Conservation (phyloP, 139 green algal genomes). For the Desmodesmus armatus region DNA sequence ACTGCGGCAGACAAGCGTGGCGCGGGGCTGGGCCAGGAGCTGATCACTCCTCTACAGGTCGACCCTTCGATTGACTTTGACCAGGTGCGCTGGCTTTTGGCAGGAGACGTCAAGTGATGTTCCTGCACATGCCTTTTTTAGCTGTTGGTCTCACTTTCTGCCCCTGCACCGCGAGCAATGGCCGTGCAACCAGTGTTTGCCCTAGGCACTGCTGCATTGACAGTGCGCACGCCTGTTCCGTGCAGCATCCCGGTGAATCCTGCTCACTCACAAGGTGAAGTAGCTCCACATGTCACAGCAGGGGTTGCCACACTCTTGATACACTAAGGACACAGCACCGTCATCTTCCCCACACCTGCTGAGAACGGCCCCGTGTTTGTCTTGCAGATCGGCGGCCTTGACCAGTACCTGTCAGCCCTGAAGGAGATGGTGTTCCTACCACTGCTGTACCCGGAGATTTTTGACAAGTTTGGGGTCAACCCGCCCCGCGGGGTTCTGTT, state of each 20-base stretch:
- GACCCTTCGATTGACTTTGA: constrained; percentile 92
- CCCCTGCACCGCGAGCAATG: too few species aligned
- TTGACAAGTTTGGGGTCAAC: constrained; percentile 86
- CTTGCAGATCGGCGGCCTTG: constrained; percentile 84
- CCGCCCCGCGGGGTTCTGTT: constrained; percentile 94
- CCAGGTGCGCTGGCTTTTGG: constrained; percentile 60
- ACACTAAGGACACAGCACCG: neutral
- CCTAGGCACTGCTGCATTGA: too few species aligned
- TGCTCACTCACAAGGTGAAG: neutral
- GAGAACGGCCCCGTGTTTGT: neutral
- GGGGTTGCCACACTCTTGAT: neutral
- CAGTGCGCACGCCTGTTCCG: too few species aligned
- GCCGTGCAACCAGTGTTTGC: too few species aligned
- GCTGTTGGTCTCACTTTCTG: too few species aligned
- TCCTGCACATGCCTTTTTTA: neutral
- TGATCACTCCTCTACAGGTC: constrained; percentile 85
- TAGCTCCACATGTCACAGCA: neutral
- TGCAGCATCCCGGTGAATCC: too few species aligned
- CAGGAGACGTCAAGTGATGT: neutral
- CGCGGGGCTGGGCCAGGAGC: constrained; percentile 59
- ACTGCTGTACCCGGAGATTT: constrained; percentile 95
- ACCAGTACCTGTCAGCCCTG: constrained; percentile 87
- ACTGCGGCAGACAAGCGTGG: too few species aligned
- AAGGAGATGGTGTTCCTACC: constrained; percentile 99
- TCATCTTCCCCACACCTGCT: neutral